Base-by-base conservation (phyloP, 257 asterid genomes). In the Schizonepeta tenuifolia region DNA sequence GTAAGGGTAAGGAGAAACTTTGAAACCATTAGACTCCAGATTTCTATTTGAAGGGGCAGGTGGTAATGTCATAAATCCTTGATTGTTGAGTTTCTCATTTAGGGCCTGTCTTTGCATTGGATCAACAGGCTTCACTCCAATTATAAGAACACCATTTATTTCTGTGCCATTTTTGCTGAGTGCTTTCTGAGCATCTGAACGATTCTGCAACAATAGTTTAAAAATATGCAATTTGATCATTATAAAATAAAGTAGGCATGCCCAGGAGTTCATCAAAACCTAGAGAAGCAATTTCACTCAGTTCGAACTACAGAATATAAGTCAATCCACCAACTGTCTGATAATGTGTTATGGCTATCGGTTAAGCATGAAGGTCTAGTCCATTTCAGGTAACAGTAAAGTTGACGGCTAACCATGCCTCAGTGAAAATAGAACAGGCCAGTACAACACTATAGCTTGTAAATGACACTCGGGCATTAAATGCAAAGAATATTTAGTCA, bases 41-140 rank as follows among this genome's bases (percentile, higher is more conserved):
- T 59, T 83, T 80, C 83, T 81, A 53, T 72, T 88, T 18, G 91
- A 77, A 12, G 91, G 80, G 6, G 88, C 77, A 1, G 89, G 95
- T 0, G 90, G 93, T 36, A 87, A 73, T 69, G 98, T 81, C 90
- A 90, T 81, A 69, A 95, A 90, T 53, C 98, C 99, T 75, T 84
- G 92, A 68, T 85, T 76, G 83, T 79, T 89, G 62, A 89, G 84
- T 80, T 89, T 86, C 72, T 90, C 96, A 24, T 88, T 84, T 55
- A 95, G 84, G 13, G 83, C 87, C 40, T 83, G 93, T 1, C 90
- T 87, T 79, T 92, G 98, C 83, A 86, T 83, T 7, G 91, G 96
- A 78, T 95, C 98, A 57, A 87, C 93, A 6, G 82, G 90, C 82
- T 95, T 95, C 79, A 92, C 99, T 58, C 99, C 99, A 7, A 95